Evolutionary conservation across 352 stramenopile species (phyloP), one percentile per base, ranked within the genome.

Genomic region (Phytophthora tubulina): DNA sequence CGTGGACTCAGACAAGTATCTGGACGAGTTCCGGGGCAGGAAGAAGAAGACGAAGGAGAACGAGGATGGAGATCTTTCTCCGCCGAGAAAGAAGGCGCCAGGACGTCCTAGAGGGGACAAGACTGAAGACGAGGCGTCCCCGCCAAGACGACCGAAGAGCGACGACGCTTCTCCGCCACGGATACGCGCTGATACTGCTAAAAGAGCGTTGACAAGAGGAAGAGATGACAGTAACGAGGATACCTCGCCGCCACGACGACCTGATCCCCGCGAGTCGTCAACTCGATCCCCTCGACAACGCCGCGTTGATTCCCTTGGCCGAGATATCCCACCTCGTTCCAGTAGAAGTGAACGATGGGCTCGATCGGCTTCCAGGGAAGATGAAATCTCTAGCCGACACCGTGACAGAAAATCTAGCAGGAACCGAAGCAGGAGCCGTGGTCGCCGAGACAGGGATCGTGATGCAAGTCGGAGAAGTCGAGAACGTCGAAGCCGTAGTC

Each of bases 1-100:
- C 65, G 84, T 90, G 39, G 89, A 94, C 57, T 85, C 88, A 1
- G 75, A 93, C 21, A 82, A 86, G 42, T 93, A 85, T 51, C 48
- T 91, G 41, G 77, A 83, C 17, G 78, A 91, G 32, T 73, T 91
- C 15, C 61, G 78, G 4, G 70, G 69, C 4, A 76, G 74, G 32
- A 71, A 81, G 7, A 72, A 51, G 52, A 17, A 46, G 36, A 63
- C 69, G 27, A 69, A 78, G 10, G 35, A 62, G 0, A 14, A 51
- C 5, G n/a, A 73, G 6, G 69, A 81, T 11, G 64, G 38, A 8
- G 81, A 91, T 65, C 54, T 86, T 13, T 91, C 84, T 30, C 82
- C 85, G 6, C 83, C 82, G 17, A 69, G 84, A 13, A 89, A 86
- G 46, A 76, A 61, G 33, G 9, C n/a, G 14, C 30, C 6, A 51